Evolutionary conservation across 352 stramenopile species (phyloP), one percentile per base, ranked within the genome.

Genomic region (Pythium rhizo-oryzae): DNA sequence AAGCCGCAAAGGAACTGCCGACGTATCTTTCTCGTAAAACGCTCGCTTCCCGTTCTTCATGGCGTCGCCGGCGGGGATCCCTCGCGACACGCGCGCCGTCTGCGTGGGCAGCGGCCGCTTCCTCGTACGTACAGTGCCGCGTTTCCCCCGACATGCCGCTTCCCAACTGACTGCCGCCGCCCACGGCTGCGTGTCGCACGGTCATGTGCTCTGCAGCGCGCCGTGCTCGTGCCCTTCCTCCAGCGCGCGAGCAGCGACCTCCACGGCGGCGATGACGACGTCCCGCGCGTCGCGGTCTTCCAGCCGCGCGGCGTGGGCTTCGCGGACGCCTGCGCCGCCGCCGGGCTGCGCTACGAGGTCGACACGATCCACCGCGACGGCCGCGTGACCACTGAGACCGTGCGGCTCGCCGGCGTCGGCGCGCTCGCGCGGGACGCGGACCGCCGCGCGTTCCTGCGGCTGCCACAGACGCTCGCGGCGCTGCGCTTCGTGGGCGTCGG

Each of bases 81-180:
- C 46, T 53, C 18, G 24, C 46, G 46, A 53, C 46, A 53, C 62
- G 11, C 35, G 52, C 52, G 61, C 80, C 41, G 69, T 94, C 24
- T 91, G 82, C 77, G 81, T 94, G 51, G 85, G 85, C 61, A 87
- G 77, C 49, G 85, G 85, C 21, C 80, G 85, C 62, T 94, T 94
- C 70, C 56, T 92, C 65, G 83, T 91, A 57, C 68, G 59, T 62
- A 25, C 3, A 8, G n/a, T 28, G 5, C 11, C 33, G 33, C 11
- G 33, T 28, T 23, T 54, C n/a, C n/a, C n/a, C n/a, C n/a, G n/a
- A n/a, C 47, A 23, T 28, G 16, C 13, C 30, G 23, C 19, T 30
- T 53, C 18, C 56, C 19, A 13, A 43, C 23, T 50, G 8, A 28
- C 19, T 15, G 28, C n/a, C n/a, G n/a, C n/a, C n/a, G n/a, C n/a